phyloP scores from a whole-genome alignment of 768 basidiomycete species.

The Suillus plorans region DNA sequence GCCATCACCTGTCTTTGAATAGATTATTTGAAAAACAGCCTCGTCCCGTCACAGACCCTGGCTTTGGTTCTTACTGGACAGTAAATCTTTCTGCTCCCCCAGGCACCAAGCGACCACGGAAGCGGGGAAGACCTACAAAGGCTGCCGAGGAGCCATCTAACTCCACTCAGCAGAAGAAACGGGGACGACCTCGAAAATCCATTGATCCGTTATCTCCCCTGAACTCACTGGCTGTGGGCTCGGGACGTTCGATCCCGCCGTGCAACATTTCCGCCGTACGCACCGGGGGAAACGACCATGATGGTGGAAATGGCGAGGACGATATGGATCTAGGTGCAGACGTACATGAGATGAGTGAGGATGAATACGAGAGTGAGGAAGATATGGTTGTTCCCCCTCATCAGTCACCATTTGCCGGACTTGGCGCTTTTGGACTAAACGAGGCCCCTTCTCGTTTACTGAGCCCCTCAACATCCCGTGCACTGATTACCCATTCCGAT shows the following conservation, averaged over 20 bases:
- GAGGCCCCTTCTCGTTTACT: conserved; percentile 43
- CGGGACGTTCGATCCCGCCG: conserved; percentile 20
- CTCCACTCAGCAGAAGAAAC: conserved; percentile 34
- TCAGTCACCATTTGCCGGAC: conserved; percentile 38
- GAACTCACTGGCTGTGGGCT: conserved; percentile 14
- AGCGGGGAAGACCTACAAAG: conserved; percentile 67
- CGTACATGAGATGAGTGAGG: conserved; percentile 47
- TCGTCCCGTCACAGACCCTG: conserved; percentile 80
- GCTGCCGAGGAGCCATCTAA: conserved; percentile 25
- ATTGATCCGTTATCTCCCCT: conserved; percentile 17
- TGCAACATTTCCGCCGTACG: conserved; percentile 28
- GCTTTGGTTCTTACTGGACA: conserved; percentile 88
- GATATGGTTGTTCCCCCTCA: conserved; percentile 51
- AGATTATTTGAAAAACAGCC: conserved; percentile 81
- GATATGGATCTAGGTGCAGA: conserved; percentile 35
- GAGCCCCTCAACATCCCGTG: conserved; percentile 32
- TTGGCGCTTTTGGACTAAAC: conserved; percentile 36
- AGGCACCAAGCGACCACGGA: conserved; percentile 82
- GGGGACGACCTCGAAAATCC: conserved; percentile 40
- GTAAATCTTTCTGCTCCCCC: conserved; percentile 85
- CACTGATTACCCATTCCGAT: conserved; percentile 31
- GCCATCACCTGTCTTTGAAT: conserved; percentile 82
- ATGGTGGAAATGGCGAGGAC: conserved; percentile 40
- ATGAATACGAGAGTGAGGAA: conserved; percentile 67
- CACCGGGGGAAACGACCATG: conserved; percentile 22